phyloP scores from a whole-genome alignment of 2,329 filamentous ascomycete species.

The Microsporum ferrugineum region DNA sequence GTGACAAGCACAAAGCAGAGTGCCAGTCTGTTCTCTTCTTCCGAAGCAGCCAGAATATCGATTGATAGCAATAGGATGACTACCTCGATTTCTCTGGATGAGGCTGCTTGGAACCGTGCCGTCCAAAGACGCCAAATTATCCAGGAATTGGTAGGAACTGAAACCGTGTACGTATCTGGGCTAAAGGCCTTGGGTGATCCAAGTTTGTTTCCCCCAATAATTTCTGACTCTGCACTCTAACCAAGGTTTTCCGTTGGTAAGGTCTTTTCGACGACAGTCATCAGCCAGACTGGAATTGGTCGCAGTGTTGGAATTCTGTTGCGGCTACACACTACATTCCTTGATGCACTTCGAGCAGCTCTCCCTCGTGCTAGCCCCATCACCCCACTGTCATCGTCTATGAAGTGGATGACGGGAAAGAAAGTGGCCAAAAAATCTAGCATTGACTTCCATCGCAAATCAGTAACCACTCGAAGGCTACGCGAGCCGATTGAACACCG shows the following conservation, averaged over 20 bases:
- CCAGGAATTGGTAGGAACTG: constrained; percentile 74
- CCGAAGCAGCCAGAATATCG: constrained; percentile 54
- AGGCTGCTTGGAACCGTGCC: constrained; percentile 58
- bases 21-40: constrained; percentile 53
- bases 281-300: constrained; percentile 62
- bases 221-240: neutral
- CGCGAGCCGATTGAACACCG: constrained; percentile 21
- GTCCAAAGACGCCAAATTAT: constrained; percentile 66
- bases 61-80: constrained; percentile 44
- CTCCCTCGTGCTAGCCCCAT: constrained; percentile 40
- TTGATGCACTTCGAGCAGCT: constrained; percentile 59
- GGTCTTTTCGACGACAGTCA: constrained; percentile 65
- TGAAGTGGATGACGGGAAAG: constrained; percentile 18
- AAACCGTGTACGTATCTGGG: constrained; percentile 80
- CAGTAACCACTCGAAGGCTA: constrained; percentile 16
- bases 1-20: constrained; percentile 44
- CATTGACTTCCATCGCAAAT: constrained; percentile 27
- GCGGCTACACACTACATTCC: constrained; percentile 69
- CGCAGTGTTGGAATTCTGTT: constrained; percentile 69
- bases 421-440: constrained; percentile 39
- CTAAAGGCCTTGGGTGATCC: constrained; percentile 79
- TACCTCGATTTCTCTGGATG: constrained; percentile 46
- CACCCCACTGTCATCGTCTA: constrained; percentile 11
- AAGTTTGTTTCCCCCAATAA: constrained; percentile 12
- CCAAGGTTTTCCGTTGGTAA: constrained; percentile 22